Percentiles rank a stretch among this genome's conserved stretches.
These are phyloP conservation scores for Ceratocystis variospora DNA, from an alignment of 2,329 filamentous ascomycete species.

Conservation along the genomic window DNA sequence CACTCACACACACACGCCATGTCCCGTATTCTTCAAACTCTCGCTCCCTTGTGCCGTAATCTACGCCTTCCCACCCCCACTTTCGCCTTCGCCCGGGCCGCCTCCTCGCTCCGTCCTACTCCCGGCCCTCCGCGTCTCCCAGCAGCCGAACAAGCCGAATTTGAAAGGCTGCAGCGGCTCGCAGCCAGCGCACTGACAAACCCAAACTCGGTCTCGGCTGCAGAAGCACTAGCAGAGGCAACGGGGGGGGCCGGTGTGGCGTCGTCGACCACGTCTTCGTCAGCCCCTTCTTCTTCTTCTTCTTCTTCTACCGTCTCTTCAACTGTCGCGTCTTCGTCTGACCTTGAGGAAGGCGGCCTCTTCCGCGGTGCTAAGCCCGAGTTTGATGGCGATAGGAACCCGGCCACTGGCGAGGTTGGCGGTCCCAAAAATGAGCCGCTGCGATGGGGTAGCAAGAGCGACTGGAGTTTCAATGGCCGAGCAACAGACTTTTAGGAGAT, in stretches of 20 bases:
- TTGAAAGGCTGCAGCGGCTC: conserved; percentile 66
- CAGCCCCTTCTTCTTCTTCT: not conserved
- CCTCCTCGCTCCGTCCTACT: conserved; percentile 34
- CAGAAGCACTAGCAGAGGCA: conserved; percentile 22
- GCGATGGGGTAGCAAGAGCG: conserved; percentile 61
- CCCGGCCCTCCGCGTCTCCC: conserved; percentile 78
- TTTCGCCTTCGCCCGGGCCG: conserved; percentile 18
- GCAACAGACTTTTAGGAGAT: conserved; percentile 70
- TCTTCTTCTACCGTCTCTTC: conserved; percentile 20
- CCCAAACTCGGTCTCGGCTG: conserved; percentile 20
- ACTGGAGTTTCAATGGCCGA: conserved; percentile 89
- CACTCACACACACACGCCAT: not conserved
- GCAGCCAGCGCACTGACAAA: conserved; percentile 36
- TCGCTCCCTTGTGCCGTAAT: conserved; percentile 21
- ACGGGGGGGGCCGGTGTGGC: conserved; percentile 23
- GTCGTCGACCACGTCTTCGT: conserved; percentile 13
- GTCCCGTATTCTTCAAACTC: not conserved
- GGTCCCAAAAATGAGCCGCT: conserved; percentile 96
- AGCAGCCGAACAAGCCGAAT: conserved; percentile 76
- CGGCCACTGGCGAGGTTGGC: conserved; percentile 86
- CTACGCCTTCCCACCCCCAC: conserved; percentile 14
- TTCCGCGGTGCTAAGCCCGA: conserved; percentile 70
- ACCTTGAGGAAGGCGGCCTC: conserved; percentile 48
- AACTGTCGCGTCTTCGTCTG: conserved; percentile 28
- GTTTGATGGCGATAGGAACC: conserved; percentile 85